Percentiles rank a stretch among this genome's conserved stretches.
phyloP scores from a whole-genome alignment of 1,284 basidiomycete genomes.

The Rhodotorula sp. region DNA sequence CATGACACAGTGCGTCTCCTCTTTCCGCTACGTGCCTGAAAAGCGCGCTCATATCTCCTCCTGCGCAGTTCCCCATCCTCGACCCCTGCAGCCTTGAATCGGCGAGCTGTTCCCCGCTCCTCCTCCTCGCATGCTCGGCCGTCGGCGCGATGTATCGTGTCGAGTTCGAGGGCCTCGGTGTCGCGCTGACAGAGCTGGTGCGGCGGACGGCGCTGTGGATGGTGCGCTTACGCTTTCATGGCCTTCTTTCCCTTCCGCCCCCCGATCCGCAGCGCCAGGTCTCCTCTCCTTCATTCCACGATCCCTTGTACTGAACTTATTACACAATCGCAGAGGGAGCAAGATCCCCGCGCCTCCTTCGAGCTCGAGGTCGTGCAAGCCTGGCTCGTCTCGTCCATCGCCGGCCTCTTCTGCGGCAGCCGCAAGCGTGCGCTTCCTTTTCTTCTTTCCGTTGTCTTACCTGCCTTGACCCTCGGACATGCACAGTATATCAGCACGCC shows the following conservation, averaged over 20 bases:
- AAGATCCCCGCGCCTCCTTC: not conserved
- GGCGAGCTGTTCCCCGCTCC: not conserved
- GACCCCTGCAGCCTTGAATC: not conserved
- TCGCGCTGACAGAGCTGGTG: constrained; percentile 1
- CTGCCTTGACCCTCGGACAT: too few relatives aligned
- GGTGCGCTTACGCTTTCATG: too few relatives aligned
- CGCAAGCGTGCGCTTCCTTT: too few relatives aligned
- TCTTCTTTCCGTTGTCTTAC: too few relatives aligned
- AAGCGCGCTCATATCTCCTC: not conserved
- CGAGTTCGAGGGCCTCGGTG: not conserved
- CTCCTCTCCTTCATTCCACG: too few relatives aligned
- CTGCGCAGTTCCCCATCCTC: not conserved
- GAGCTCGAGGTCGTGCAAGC: constrained; percentile 10
- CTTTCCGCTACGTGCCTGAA: not conserved
- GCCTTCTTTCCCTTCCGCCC: not conserved
- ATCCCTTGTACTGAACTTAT: not conserved
- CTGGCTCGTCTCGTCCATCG: constrained; percentile 1
- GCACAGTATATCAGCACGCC: constrained; percentile 8
- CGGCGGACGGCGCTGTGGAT: not conserved
- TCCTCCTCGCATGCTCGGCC: constrained; percentile 1
- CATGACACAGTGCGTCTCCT: not conserved
- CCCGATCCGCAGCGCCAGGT: not conserved
- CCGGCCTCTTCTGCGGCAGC: constrained; percentile 3
- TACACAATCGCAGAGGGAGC: not conserved
- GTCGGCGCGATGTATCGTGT: constrained; percentile 9